Evolutionary conservation across 768 basidiomycete genomes (phyloP), one percentile per base, ranked within the genome.

Genomic region (Gloeophyllum trabeum): DNA sequence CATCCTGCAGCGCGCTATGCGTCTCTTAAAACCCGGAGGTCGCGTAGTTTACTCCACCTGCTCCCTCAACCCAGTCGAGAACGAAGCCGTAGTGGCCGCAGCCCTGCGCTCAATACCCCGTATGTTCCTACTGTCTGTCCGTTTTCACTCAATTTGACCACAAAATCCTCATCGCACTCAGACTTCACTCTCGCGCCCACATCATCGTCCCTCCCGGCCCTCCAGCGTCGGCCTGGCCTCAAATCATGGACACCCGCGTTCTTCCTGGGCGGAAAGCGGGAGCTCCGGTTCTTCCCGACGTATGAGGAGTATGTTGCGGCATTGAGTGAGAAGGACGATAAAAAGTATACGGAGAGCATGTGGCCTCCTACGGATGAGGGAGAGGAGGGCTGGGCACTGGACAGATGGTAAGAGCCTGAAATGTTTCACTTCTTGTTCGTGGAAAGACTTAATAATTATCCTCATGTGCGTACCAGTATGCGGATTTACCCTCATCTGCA

Each of bases 11-110:
- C 83, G 96, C 16, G 94, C 83, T 1, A 96, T 99, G 87, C 78
- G 81, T 43, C 73, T 98, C 62, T 73, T 99, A 30, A 70, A 74
- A 47, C 79, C 80, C 23, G 75, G 80, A n/a, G 94, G 93, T 5
- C 79, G 86, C 25, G 83, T 98, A 47, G 93, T 98, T 14, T 99
- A 98, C 58, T 98, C 96, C 4, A 99, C 96, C 0, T 98, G 96
- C 54, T 97, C 93, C 0, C 67, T 98, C 49, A 98, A 98, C 58
- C 96, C 96, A 1, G 73, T 91, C 10, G 96, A 99, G 62, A 97
- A 99, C 56, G 96, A 99, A 59, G 90, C 96, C 5, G 94, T 98
- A 46, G 67, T 98, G 24, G 83, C 88, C 1, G 81, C 85, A 35
- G 91, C 88, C 0, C 67, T 98, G 26, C 76, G 75, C 45, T 59